Percentiles rank a stretch among this genome's conserved stretches.
phyloP scores from a whole-genome alignment of 257 asterid species.

The Ballota nigra region DNA sequence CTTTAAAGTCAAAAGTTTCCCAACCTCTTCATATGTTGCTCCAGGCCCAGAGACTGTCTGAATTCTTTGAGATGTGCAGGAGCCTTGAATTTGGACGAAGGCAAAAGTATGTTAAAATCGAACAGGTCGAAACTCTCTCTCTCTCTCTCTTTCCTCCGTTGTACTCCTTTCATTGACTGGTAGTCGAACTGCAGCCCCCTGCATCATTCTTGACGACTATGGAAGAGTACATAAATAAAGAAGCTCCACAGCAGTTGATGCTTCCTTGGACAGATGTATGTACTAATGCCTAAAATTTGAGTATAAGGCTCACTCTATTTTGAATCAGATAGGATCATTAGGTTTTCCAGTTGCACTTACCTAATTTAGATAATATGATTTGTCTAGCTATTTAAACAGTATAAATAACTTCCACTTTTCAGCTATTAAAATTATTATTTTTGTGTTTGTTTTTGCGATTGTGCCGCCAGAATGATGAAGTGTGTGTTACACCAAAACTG shows the following conservation, averaged over 20 bases:
- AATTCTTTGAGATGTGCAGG: conserved; percentile 78
- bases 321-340: background rate
- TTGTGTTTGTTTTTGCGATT: background rate
- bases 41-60: conserved; percentile 68
- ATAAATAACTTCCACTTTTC: background rate
- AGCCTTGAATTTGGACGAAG: conserved; percentile 64
- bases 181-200: conserved; percentile 52
- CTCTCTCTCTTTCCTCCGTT: background rate
- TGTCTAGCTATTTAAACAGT: background rate
- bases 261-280: conserved; percentile 62
- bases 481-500: conserved; percentile 23
- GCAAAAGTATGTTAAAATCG: conserved; percentile 69
- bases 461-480: conserved; percentile 43
- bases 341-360: background rate
- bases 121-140: conserved; percentile 43
- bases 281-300: conserved; percentile 11
- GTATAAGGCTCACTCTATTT: too few relatives aligned
- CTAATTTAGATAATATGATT: background rate
- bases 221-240: conserved; percentile 77
- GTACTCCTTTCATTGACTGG: conserved; percentile 14
- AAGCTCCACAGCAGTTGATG: conserved; percentile 59
- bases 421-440: background rate
- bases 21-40: conserved; percentile 11
- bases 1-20: background rate
- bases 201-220: conserved; percentile 55